Percentiles rank a stretch among this genome's conserved stretches.
Conservation (phyloP, 2,329 filamentous ascomycete genomes). For the Coleophoma crateriformis region DNA sequence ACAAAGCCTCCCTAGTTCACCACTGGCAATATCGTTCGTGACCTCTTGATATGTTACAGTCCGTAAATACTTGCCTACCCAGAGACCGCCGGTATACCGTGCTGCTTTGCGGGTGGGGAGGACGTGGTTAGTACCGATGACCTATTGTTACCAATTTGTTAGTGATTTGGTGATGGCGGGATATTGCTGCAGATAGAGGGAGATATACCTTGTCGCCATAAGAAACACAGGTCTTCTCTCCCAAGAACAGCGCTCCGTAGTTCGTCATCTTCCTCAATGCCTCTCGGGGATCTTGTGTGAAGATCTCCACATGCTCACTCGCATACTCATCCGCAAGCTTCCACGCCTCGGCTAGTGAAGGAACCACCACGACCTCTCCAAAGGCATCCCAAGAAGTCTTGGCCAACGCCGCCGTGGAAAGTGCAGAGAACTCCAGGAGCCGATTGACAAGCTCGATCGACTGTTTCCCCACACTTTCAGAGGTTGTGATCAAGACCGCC, state of each 20-base stretch:
- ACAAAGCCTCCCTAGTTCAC: conserved; percentile 41
- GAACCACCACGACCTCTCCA: conserved; percentile 40
- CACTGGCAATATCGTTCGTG: conserved; percentile 34
- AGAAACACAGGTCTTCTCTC: conserved; percentile 45
- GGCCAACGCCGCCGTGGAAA: conserved; percentile 38
- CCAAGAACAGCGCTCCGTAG: conserved; percentile 45
- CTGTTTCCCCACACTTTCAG: conserved; percentile 30
- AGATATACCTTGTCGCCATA: conserved; percentile 44
- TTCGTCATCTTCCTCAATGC: conserved; percentile 44
- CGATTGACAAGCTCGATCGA: conserved; percentile 31
- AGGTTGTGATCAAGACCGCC: conserved; percentile 43
- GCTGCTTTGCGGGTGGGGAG: conserved; percentile 42
- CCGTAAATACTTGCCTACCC: conserved; percentile 48
- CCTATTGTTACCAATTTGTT: conserved; percentile 21
- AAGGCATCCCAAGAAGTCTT: conserved; percentile 37
- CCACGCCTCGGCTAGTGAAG: conserved; percentile 36
- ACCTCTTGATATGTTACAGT: conserved; percentile 51
- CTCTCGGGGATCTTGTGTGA: conserved; percentile 38
- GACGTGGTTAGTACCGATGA: conserved; percentile 50
- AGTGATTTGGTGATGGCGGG: not conserved
- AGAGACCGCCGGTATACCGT: conserved; percentile 45
- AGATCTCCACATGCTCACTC: conserved; percentile 45
- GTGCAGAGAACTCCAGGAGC: conserved; percentile 26
- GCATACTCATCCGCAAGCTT: conserved; percentile 40
- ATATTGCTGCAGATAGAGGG: too few species aligned